These are phyloP conservation scores for Orbilia quercus DNA, from an alignment of 2,329 filamentous ascomycete genomes.

Conservation along the genomic window DNA sequence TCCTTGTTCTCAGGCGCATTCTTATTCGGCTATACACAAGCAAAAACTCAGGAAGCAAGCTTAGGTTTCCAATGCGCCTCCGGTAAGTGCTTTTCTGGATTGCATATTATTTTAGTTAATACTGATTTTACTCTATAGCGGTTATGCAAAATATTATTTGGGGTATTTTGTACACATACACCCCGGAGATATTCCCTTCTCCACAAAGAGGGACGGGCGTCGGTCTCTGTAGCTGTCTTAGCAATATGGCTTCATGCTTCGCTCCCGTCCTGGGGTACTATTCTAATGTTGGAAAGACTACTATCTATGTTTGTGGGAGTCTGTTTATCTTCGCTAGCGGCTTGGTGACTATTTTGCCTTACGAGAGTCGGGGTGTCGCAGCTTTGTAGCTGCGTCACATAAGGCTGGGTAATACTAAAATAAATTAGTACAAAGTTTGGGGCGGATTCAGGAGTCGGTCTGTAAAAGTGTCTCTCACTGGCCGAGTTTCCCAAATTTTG, in stretches of 20 bases:
- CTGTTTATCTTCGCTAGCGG: slow-evolving; percentile 77
- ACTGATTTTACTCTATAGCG: slow-evolving; percentile 69
- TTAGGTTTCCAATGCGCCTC: slow-evolving; percentile 80
- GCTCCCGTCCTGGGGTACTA: slow-evolving; percentile 72
- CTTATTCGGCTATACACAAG: slow-evolving; percentile 76
- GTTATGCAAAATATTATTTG: slow-evolving; percentile 83
- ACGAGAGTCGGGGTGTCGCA: slow-evolving; percentile 78
- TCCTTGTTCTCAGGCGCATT: slow-evolving; percentile 78
- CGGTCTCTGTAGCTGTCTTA: slow-evolving; percentile 77
- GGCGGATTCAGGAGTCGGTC: too few species aligned
- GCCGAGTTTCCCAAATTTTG: too few species aligned
- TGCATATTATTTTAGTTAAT: slow-evolving; percentile 67
- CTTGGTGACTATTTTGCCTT: slow-evolving; percentile 75
- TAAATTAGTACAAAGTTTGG: neutral
- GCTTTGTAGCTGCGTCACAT: slow-evolving; percentile 63
- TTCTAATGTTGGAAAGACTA: slow-evolving; percentile 50
- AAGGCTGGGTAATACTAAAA: neutral
- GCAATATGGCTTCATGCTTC: slow-evolving; percentile 74
- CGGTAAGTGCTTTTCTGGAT: slow-evolving; percentile 66
- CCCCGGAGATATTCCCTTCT: slow-evolving; percentile 79
- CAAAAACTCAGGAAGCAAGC: slow-evolving; percentile 71
- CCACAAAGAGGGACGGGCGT: slow-evolving; percentile 77
- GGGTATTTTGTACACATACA: slow-evolving; percentile 80
- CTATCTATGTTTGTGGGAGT: slow-evolving; percentile 78
- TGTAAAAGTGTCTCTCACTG: too few species aligned